Percentiles rank a stretch among this genome's conserved stretches.
Conservation (phyloP, 495 filamentous ascomycete genomes). For the Hypoxylon intermedium region DNA sequence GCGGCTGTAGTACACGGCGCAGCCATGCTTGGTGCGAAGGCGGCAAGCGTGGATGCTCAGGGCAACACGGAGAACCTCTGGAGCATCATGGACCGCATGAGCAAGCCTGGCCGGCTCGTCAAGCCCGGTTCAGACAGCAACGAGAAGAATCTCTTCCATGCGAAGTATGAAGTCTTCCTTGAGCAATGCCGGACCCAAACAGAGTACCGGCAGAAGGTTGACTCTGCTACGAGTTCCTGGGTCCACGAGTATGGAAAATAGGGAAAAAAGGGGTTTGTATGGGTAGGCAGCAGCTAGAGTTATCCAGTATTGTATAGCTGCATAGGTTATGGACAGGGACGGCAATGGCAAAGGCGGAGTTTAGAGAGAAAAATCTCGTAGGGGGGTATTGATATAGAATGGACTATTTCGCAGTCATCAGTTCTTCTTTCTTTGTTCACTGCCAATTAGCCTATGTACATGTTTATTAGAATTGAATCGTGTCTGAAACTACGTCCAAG, state of each 20-base stretch:
- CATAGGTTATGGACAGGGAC: conserved; percentile 2
- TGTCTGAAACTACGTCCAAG: no score
- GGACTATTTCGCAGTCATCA: no score
- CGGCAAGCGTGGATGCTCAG: conserved; percentile 75
- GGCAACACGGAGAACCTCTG: conserved; percentile 87
- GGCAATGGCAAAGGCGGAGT: neutral
- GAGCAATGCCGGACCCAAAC: conserved; percentile 79
- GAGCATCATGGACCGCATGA: conserved; percentile 97
- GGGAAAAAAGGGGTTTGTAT: conserved; percentile 3
- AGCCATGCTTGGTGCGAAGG: conserved; percentile 96
- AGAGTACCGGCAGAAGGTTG: conserved; percentile 71
- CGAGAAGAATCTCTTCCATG: conserved; percentile 78
- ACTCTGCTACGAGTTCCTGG: conserved; percentile 67
- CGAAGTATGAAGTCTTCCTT: conserved; percentile 86
- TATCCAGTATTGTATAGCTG: neutral
- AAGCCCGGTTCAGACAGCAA: conserved; percentile 70
- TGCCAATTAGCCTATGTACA: no score
- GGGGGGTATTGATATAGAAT: no score
- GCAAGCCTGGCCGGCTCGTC: conserved; percentile 86
- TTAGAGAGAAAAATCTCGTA: no score
- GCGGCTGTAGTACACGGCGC: conserved; percentile 97
- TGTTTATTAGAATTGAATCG: no score
- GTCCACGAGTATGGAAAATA: conserved; percentile 22
- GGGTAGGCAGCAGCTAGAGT: conserved; percentile 1
- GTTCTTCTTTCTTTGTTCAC: no score